Percentiles rank a stretch among this genome's conserved stretches.
These are phyloP conservation scores for Dictyostelium capitatum DNA, from an alignment of 78 protist species.

Conservation along the genomic window DNA sequence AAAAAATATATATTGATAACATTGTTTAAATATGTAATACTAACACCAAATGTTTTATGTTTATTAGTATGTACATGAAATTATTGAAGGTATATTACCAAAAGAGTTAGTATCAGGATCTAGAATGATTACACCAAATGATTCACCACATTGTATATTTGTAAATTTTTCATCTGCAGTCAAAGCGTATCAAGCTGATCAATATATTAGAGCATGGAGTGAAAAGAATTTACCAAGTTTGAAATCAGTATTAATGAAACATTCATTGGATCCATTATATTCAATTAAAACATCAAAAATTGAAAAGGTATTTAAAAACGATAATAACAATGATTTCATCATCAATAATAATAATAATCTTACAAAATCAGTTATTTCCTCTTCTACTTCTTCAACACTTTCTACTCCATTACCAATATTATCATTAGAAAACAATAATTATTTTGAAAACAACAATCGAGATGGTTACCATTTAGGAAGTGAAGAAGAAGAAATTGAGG, in stretches of 20 bases:
- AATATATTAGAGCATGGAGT: conserved; percentile 58
- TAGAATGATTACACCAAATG: background rate
- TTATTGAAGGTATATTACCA: conserved; percentile 74
- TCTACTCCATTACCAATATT: too few relatives aligned
- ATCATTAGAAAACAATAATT: too few relatives aligned
- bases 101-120: conserved; percentile 66
- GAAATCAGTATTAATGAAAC: conserved; percentile 25
- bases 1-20: background rate
- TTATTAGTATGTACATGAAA: conserved; percentile 29
- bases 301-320: conserved; percentile 18
- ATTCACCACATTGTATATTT: conserved; percentile 24
- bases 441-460: too few relatives aligned
- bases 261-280: conserved; percentile 52
- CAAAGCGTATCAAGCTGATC: conserved; percentile 55
- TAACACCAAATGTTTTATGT: background rate
- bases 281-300: background rate
- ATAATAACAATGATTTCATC: too few relatives aligned
- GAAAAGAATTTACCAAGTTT: conserved; percentile 13
- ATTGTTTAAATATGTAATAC: background rate
- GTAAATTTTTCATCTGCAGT: conserved; percentile 53
- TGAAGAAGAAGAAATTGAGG: too few relatives aligned
- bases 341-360: too few relatives aligned
- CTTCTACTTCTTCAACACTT: too few relatives aligned
- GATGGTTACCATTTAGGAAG: too few relatives aligned
- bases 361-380: too few relatives aligned